Conservation (phyloP, 805 yeast genomes). For the Wickerhamiella sorbophila region DNA sequence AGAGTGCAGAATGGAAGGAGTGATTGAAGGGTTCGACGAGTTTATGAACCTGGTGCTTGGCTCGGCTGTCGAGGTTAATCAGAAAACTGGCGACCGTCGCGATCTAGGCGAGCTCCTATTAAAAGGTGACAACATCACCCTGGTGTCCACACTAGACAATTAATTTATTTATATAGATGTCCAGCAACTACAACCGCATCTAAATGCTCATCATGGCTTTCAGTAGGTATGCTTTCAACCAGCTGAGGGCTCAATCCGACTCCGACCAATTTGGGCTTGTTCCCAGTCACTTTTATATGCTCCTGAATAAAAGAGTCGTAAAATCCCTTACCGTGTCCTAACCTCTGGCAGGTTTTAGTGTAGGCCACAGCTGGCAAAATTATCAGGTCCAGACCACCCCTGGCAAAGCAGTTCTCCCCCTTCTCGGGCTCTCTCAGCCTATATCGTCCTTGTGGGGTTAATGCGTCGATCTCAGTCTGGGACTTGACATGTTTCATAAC, state of each 20-base stretch:
- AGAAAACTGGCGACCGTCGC: conserved; percentile 36
- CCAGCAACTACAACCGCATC: conserved; percentile 40
- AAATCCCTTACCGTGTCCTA: conserved; percentile 91
- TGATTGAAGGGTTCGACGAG: conserved; percentile 83
- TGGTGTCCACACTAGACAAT: conserved; percentile 33
- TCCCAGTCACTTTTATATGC: conserved; percentile 4
- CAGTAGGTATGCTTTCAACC: conserved; percentile 38
- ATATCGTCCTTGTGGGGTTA: conserved; percentile 57
- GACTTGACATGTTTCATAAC: conserved; percentile 40
- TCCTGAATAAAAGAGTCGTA: conserved; percentile 64
- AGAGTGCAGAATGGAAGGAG: conserved; percentile 63
- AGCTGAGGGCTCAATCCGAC: conserved; percentile 54
- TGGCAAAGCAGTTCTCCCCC: conserved; percentile 18
- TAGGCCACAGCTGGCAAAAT: conserved; percentile 83
- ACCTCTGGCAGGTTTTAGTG: conserved; percentile 35
- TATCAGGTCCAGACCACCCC: conserved; percentile 48
- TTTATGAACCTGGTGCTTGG: conserved; percentile 75
- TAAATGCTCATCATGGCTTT: conserved; percentile 47
- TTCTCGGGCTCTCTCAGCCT: conserved; percentile 51
- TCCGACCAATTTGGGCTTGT: conserved; percentile 33
- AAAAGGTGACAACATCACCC: conserved; percentile 88
- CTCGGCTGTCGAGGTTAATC: conserved; percentile 47
- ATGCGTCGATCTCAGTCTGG: conserved; percentile 29
- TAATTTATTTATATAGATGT: conserved; percentile 5
- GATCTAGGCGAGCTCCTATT: conserved; percentile 45